Evolutionary conservation across 2,329 filamentous ascomycete genomes (phyloP).

Genomic region (Chaetomium sp.): DNA sequence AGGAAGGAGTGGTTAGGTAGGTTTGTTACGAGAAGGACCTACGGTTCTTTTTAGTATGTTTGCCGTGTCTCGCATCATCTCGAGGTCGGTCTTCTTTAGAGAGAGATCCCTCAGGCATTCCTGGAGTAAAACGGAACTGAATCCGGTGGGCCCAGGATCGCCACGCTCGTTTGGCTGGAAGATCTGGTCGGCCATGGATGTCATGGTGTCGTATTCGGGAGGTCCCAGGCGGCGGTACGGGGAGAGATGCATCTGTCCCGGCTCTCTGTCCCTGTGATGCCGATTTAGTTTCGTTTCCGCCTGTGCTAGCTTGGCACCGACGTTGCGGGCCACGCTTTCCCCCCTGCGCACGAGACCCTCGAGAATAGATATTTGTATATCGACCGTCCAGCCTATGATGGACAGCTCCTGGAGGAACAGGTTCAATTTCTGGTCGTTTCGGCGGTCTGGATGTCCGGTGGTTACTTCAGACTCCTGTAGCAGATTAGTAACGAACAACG

Average conservation of each 20-base stretch:
- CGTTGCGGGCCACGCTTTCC: not conserved
- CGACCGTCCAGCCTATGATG: slow-evolving; percentile 32
- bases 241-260: not conserved
- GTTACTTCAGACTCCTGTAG: slow-evolving; percentile 36
- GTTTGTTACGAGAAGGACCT: not conserved
- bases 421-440: slow-evolving; percentile 36
- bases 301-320: not conserved
- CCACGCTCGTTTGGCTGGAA: not conserved
- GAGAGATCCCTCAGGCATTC: not conserved
- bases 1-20: not conserved
- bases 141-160: not conserved
- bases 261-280: not conserved
- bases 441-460: slow-evolving; percentile 34
- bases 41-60: not conserved
- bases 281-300: not conserved
- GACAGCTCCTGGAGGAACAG: slow-evolving; percentile 37
- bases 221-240: slow-evolving; percentile 14
- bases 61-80: not conserved
- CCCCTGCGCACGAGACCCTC: not conserved
- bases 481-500: not conserved
- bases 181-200: not conserved
- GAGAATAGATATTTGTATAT: slow-evolving; percentile 9
- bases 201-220: slow-evolving; percentile 23
- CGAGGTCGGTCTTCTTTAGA: not conserved
- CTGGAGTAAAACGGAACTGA: not conserved